Percentiles rank a stretch among this genome's conserved stretches.
These are phyloP conservation scores for Pichia cactophila DNA, from an alignment of 1,139 yeast genomes.

Conservation along the genomic window DNA sequence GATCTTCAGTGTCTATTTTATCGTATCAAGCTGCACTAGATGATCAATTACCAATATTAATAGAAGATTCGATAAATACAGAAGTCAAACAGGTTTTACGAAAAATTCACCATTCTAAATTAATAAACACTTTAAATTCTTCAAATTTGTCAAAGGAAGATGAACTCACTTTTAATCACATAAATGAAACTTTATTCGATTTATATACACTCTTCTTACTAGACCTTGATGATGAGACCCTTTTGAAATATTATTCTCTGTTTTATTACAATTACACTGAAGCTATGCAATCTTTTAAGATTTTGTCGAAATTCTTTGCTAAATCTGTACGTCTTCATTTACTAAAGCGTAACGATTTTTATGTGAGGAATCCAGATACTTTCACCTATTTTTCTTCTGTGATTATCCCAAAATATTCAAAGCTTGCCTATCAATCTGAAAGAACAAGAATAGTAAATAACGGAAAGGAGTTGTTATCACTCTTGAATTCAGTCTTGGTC, in stretches of 20 bases:
- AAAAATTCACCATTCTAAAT: slow-evolving; percentile 21
- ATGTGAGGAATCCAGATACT: slow-evolving; percentile 19
- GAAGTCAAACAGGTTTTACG: slow-evolving; percentile 26
- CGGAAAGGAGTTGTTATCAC: slow-evolving; percentile 14
- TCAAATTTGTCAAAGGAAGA: slow-evolving; percentile 19
- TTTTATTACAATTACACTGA: neutral
- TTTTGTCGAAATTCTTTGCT: neutral
- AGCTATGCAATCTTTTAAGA: neutral
- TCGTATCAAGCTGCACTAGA: slow-evolving; percentile 38
- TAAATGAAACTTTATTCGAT: slow-evolving; percentile 37
- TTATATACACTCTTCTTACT: slow-evolving; percentile 30
- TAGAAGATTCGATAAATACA: slow-evolving; percentile 32
- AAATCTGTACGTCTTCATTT: slow-evolving; percentile 13
- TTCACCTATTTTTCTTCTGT: slow-evolving; percentile 9
- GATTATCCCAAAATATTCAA: slow-evolving; percentile 1
- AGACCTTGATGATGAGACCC: slow-evolving; percentile 6
- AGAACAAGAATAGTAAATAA: slow-evolving; percentile 14
- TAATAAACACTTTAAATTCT: slow-evolving; percentile 25
- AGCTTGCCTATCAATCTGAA: slow-evolving; percentile 10
- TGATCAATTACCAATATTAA: slow-evolving; percentile 37
- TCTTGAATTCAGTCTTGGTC: slow-evolving; percentile 13
- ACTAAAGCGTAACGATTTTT: slow-evolving; percentile 23
- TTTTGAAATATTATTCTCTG: slow-evolving; percentile 7
- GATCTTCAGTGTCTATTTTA: slow-evolving; percentile 28
- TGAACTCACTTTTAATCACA: slow-evolving; percentile 28